Percentiles rank a stretch among this genome's conserved stretches.
Evolutionary conservation across 2,329 filamentous ascomycete species (phyloP).

Genomic region (Emydomyces testavorans): DNA sequence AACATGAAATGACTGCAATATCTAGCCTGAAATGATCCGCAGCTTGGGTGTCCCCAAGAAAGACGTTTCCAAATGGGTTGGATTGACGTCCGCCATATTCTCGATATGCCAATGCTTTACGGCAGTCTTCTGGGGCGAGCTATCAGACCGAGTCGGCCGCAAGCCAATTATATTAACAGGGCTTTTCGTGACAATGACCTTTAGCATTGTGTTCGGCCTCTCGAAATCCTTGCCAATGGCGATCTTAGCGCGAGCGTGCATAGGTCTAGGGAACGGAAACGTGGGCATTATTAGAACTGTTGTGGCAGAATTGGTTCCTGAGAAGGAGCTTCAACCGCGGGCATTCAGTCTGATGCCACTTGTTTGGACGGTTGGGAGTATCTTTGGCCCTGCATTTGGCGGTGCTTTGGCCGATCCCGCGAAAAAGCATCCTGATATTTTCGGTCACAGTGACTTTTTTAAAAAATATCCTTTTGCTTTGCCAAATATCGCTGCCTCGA

Average conservation of each 20-base stretch:
- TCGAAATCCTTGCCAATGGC: slow-evolving; percentile 70
- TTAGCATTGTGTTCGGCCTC: slow-evolving; percentile 73
- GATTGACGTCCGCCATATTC: slow-evolving; percentile 59
- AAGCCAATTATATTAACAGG: slow-evolving; percentile 71
- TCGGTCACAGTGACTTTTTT: slow-evolving; percentile 55
- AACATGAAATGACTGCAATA: slow-evolving; percentile 25
- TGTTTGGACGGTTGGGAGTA: slow-evolving; percentile 74
- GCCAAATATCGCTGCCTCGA: slow-evolving; percentile 67
- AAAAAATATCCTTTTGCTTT: slow-evolving; percentile 68
- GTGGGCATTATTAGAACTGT: slow-evolving; percentile 87
- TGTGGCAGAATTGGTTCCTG: slow-evolving; percentile 83
- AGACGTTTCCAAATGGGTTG: slow-evolving; percentile 70
- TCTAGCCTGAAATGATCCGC: slow-evolving; percentile 65
- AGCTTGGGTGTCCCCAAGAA: slow-evolving; percentile 57
- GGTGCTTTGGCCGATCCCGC: slow-evolving; percentile 75
- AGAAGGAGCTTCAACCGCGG: slow-evolving; percentile 71
- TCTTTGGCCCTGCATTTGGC: slow-evolving; percentile 79
- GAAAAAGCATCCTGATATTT: slow-evolving; percentile 58
- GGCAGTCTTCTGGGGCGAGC: slow-evolving; percentile 62
- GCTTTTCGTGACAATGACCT: slow-evolving; percentile 65
- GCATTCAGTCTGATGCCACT: slow-evolving; percentile 93
- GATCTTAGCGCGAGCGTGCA: slow-evolving; percentile 62
- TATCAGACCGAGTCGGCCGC: slow-evolving; percentile 67
- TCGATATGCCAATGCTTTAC: slow-evolving; percentile 60
- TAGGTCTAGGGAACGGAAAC: slow-evolving; percentile 79